Evolutionary conservation across 2,329 filamentous ascomycete species (phyloP).

Genomic region (Ceratocystis destructans): DNA sequence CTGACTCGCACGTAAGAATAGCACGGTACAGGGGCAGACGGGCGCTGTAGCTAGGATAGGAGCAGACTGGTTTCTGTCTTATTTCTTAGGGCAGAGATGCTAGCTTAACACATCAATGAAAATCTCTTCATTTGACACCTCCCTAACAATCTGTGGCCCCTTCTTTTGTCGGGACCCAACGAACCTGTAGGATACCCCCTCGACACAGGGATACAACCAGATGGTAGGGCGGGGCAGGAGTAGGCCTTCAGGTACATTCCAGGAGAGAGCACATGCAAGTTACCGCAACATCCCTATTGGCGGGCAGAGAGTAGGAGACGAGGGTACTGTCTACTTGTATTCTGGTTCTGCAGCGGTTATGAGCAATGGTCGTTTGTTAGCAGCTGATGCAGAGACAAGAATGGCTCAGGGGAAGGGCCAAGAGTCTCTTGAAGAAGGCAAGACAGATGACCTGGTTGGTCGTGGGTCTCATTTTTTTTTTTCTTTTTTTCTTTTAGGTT

Average conservation of each 20-base stretch:
- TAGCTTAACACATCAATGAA: background rate
- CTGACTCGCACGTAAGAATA: too few relatives aligned
- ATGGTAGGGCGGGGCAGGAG: background rate
- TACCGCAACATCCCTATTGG: background rate
- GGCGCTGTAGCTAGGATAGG: too few relatives aligned
- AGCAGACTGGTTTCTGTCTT: too few relatives aligned
- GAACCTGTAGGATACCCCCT: background rate
- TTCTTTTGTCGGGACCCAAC: background rate
- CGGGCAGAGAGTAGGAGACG: background rate
- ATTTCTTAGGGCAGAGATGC: too few relatives aligned
- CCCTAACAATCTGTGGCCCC: background rate
- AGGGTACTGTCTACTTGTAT: background rate
- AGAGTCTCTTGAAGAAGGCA: background rate
- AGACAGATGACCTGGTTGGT: background rate
- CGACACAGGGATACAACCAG: background rate
- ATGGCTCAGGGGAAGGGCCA: constrained; percentile 1
- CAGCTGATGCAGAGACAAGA: background rate
- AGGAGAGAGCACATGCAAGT: background rate
- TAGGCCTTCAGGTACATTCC: background rate
- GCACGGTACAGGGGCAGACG: too few relatives aligned
- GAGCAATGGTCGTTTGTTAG: background rate
- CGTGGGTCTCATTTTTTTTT: too few relatives aligned
- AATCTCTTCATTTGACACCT: background rate
- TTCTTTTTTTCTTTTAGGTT: too few relatives aligned
- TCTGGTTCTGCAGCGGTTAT: background rate